Conservation (phyloP, 1,284 basidiomycete genomes). For the Pyrrhoderma noxium region DNA sequence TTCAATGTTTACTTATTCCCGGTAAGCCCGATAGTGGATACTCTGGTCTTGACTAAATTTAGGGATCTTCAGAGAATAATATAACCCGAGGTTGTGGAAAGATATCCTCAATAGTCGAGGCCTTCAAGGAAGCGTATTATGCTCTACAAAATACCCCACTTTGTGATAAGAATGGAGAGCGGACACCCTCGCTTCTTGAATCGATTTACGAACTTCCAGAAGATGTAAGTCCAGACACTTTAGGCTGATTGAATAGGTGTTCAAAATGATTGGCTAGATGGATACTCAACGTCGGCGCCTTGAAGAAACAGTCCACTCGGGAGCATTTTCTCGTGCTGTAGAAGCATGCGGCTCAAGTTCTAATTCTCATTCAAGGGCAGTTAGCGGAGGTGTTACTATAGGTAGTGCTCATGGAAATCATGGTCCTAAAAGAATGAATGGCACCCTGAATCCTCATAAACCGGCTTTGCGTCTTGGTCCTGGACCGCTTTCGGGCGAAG, state of each 20-base stretch:
- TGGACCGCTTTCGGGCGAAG: not conserved
- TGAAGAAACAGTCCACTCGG: conserved; percentile 7
- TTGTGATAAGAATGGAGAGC: not conserved
- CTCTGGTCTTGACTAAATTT: not conserved
- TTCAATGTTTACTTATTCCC: conserved; percentile 38
- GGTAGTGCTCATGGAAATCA: not conserved
- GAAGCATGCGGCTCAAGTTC: not conserved
- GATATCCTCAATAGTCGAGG: conserved; percentile 27
- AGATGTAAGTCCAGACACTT: conserved; percentile 9
- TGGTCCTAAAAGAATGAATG: not conserved
- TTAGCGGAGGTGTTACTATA: conserved; percentile 9
- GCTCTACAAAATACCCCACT: conserved; percentile 8
- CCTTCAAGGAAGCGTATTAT: conserved; percentile 31
- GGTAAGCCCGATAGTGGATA: conserved; percentile 22
- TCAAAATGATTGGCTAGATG: too few species aligned
- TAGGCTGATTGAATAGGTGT: too few species aligned
- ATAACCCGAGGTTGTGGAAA: conserved; percentile 32
- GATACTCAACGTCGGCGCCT: too few species aligned
- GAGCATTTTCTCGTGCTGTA: conserved; percentile 3
- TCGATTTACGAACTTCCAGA: conserved; percentile 9
- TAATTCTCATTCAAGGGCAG: not conserved
- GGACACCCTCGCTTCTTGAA: conserved; percentile 1
- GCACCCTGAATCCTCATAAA: not conserved
- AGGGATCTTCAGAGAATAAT: conserved; percentile 29
- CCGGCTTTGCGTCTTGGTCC: not conserved